phyloP scores from a whole-genome alignment of 164 flowering plant species.

The Piper longum region DNA sequence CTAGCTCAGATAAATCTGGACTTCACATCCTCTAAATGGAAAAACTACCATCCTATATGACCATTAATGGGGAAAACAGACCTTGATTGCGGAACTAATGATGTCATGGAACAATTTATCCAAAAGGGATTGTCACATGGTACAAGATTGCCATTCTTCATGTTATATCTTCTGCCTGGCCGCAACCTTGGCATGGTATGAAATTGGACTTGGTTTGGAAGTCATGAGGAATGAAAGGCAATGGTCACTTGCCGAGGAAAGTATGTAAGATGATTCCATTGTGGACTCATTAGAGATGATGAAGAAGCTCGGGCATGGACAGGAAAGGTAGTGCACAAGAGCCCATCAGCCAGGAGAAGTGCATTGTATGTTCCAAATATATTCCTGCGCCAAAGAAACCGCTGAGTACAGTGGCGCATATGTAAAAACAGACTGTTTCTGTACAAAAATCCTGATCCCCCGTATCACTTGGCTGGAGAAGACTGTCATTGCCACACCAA shows the following conservation, averaged over 20 bases:
- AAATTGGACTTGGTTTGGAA: constrained; percentile 31
- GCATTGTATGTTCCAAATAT: constrained; percentile 42
- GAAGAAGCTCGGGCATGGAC: constrained; percentile 36
- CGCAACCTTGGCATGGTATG: constrained; percentile 36
- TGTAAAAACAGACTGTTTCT: constrained; percentile 23
- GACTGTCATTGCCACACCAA: constrained; percentile 5
- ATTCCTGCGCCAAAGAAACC: constrained; percentile 95
- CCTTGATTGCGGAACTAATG: constrained; percentile 64
- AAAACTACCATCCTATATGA: constrained; percentile 38
- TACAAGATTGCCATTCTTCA: constrained; percentile 45
- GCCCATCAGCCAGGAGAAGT: constrained; percentile 48
- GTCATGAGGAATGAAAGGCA: constrained; percentile 51
- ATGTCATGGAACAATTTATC: constrained; percentile 73
- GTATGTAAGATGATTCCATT: constrained; percentile 44
- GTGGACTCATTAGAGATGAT: constrained; percentile 37
- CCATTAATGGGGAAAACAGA: constrained; percentile 68
- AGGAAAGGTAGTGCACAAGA: constrained; percentile 44
- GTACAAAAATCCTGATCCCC: constrained; percentile 13
- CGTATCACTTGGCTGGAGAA: constrained; percentile 10
- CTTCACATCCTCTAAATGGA: constrained; percentile 25
- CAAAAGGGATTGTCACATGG: constrained; percentile 69
- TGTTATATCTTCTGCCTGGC: constrained; percentile 42
- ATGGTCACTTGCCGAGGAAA: constrained; percentile 29
- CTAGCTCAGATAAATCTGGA: not conserved
- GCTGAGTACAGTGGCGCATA: constrained; percentile 61